Evolutionary conservation across 164 flowering plant genomes (phyloP).

Genomic region (Platanus orientalis): DNA sequence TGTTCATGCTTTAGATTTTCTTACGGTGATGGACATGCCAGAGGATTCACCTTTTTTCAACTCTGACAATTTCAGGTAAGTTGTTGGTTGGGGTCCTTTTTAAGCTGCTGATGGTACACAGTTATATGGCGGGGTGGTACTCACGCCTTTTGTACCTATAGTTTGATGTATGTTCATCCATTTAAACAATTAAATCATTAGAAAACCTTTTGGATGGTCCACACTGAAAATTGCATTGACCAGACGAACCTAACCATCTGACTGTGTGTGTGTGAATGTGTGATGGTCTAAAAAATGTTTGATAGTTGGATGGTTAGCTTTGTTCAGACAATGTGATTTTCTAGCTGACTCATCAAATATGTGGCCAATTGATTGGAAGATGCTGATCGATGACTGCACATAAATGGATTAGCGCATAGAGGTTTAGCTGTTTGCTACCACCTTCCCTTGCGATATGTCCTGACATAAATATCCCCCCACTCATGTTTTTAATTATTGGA

Average conservation of each 20-base stretch:
- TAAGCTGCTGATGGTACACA: background rate
- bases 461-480: too few relatives aligned
- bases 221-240: background rate
- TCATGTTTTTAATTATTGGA: too few relatives aligned
- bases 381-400: background rate
- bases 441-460: too few relatives aligned
- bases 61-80: slow-evolving; percentile 79
- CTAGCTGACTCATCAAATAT: too few relatives aligned
- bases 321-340: too few relatives aligned
- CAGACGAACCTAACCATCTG: too few relatives aligned
- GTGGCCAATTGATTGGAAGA: background rate
- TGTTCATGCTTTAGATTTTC: slow-evolving; percentile 55
- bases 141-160: background rate
- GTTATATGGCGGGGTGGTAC: background rate
- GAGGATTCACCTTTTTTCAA: slow-evolving; percentile 66
- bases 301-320: too few relatives aligned
- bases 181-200: background rate
- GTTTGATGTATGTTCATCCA: too few relatives aligned
- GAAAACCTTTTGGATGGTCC: background rate
- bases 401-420: too few relatives aligned
- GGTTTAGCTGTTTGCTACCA: too few relatives aligned
- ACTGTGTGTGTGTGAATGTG: too few relatives aligned
- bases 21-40: slow-evolving; percentile 54
- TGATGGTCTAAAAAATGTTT: too few relatives aligned
- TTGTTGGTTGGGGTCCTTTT: background rate